Evolutionary conservation across 805 yeast species (phyloP), one percentile per base, ranked within the genome.

Genomic region (Nakazawaea laoshanensis): DNA sequence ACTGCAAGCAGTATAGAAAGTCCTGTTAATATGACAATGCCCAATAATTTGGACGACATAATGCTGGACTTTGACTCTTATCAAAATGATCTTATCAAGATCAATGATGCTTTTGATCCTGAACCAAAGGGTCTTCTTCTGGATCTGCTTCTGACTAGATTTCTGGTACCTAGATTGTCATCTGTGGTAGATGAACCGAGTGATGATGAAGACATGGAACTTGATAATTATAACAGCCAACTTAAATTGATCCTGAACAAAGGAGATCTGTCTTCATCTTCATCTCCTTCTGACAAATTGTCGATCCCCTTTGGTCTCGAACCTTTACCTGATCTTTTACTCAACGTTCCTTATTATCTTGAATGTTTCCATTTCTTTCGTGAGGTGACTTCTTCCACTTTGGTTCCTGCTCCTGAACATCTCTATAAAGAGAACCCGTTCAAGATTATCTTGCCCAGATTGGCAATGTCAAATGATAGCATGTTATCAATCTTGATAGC

Each of bases 331-430:
- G 83, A 75, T 36, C 46, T 77, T 5, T 53, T 81, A 10, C 49
- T 67, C 12, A 65, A 70, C 34, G 78, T 75, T 10, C 80, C 84
- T 0, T 65, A 61, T 40, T 77, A 76, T 49, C 58, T 71, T 30
- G 76, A 74, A 34, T 58, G 76, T 14, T 74, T 81, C 54, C 74
- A 75, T 40, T 76, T 76, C 41, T 83, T 71, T 61, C 53, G 74
- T 7, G 61, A 73, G 32, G 69, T 71, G 10, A 79, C 84, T 0
- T 70, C 88, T 2, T 63, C 63, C 23, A 57, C 67, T 17, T 59
- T 81, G 13, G 83, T 77, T 5, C 87, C 88, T 0, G 76, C 82
- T 0, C 84, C 84, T 7, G 59, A 68, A 3, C 48, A 59, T 6
- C 45, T 66, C 2, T 77, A 76, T 44, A 58, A 53, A 14, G 73